Conservation (phyloP, 1,284 basidiomycete species). For the Cystobasidium sp. region DNA sequence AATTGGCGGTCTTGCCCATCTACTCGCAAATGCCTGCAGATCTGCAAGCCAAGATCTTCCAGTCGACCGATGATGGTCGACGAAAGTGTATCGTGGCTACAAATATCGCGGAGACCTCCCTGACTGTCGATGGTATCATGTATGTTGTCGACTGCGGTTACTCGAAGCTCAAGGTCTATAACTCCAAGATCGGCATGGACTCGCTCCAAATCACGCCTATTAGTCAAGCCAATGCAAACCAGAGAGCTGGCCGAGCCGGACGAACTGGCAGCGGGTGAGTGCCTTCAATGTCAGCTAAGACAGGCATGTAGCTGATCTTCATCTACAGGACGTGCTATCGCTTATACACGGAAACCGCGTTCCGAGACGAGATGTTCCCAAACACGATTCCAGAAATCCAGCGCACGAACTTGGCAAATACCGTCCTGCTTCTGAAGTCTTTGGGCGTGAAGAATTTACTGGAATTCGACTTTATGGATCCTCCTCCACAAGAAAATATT, state of each 20-base stretch:
- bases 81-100: constrained; percentile 98
- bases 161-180: constrained; percentile 98
- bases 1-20: constrained; percentile 87
- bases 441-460: constrained; percentile 92
- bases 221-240: constrained; percentile 95
- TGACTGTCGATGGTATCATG: constrained; percentile 96
- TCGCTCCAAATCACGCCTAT: constrained; percentile 98
- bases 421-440: constrained; percentile 91
- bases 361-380: constrained; percentile 90
- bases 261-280: constrained; percentile 93
- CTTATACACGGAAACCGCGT: constrained; percentile 95
- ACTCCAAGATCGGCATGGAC: constrained; percentile 99
- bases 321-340: too few relatives aligned
- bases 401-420: constrained; percentile 94
- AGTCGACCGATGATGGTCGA: constrained; percentile 88
- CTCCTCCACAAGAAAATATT: constrained; percentile 67
- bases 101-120: constrained; percentile 97
- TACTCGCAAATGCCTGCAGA: constrained; percentile 99
- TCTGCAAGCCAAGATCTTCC: constrained; percentile 96
- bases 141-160: constrained; percentile 97
- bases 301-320: too few relatives aligned
- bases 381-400: constrained; percentile 99
- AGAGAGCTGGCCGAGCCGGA: constrained; percentile 93
- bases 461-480: constrained; percentile 99
- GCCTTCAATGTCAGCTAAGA: too few relatives aligned